These are phyloP conservation scores for Candida tallmaniae DNA, from an alignment of 805 yeast genomes.

Conservation along the genomic window DNA sequence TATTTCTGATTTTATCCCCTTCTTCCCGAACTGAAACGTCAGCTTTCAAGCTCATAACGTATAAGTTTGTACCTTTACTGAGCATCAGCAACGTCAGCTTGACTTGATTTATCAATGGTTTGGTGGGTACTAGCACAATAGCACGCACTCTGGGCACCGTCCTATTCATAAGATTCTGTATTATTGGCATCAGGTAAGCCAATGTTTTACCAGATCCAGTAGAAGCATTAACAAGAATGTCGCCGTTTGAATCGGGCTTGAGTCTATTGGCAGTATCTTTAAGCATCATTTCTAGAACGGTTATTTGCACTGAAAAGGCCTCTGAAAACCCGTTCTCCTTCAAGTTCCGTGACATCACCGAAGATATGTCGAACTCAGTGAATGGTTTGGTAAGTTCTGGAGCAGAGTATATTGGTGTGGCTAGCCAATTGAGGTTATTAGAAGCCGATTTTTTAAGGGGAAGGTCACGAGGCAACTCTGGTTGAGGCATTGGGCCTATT, in stretches of 20 bases:
- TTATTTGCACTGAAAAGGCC: constrained; percentile 77
- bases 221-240: constrained; percentile 83
- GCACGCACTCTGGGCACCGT: constrained; percentile 72
- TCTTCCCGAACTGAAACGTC: constrained; percentile 60
- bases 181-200: constrained; percentile 80
- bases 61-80: constrained; percentile 62
- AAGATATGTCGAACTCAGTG: constrained; percentile 41
- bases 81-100: constrained; percentile 55
- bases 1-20: constrained; percentile 39
- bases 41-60: constrained; percentile 56
- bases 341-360: constrained; percentile 44
- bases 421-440: constrained; percentile 58
- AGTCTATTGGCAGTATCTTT: constrained; percentile 38
- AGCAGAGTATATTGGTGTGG: constrained; percentile 54
- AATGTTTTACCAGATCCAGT: constrained; percentile 96
- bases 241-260: constrained; percentile 59
- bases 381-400: constrained; percentile 48
- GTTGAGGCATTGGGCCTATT: constrained; percentile 73
- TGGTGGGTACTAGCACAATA: constrained; percentile 82
- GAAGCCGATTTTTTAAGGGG: constrained; percentile 26
- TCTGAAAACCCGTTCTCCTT: constrained; percentile 37
- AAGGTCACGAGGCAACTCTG: constrained; percentile 56
- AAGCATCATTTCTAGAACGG: constrained; percentile 54
- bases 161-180: constrained; percentile 61
- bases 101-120: constrained; percentile 82